Base-by-base conservation (phyloP, 2,329 filamentous ascomycete species). In the Colletotrichum agaves region DNA sequence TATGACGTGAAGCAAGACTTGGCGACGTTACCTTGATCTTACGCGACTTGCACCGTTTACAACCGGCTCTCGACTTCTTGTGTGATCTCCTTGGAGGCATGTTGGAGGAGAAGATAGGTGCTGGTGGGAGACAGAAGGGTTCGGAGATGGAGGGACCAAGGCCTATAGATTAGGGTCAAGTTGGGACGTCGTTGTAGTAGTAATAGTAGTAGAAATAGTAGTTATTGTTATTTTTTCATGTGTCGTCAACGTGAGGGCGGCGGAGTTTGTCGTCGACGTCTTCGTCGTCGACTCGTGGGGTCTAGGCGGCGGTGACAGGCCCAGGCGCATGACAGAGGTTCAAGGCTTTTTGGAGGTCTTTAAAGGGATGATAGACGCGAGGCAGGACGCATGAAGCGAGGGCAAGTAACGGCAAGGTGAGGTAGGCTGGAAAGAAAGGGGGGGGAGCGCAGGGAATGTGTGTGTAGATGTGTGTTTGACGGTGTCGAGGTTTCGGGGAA, bases 51-150 rank as follows among this genome's bases (percentile, higher is more conserved):
- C 90, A 92, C 66, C 87, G 81, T 69, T 85, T 83, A 73, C 90
- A 92, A 50, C 90, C 90, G 58, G 88, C 85, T 71, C 90, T 85
- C 63, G 88, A 91, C 80, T 91, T 92, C 75, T 90, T 91, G 78
- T 92, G 90, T 46, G 89, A 90, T 75, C 88, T 83, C 74, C 89
- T 82, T 33, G 89, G 88, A 69, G 89, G 87, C 88, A 90, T 90
- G 52, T 69, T 76, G 70, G 19, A 3, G 31, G 10, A n/a, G 15
- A 12, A 15, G 15, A 21, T 13, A 39, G 11, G n/a, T 35, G 15
- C 43, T 17, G 15, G 33, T 41, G 2, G 12, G 43, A 23, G 33
- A 19, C 39, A n/a, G 23, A 46, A 23, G 19, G 23, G 44, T 15
- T 41, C 41, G 23, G 33, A 11, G 37, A 37, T 47, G 35, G 44